Percentiles rank a stretch among this genome's conserved stretches.
Conservation (phyloP, 106 monocot species). For the Phalaenopsis aphrodite region DNA sequence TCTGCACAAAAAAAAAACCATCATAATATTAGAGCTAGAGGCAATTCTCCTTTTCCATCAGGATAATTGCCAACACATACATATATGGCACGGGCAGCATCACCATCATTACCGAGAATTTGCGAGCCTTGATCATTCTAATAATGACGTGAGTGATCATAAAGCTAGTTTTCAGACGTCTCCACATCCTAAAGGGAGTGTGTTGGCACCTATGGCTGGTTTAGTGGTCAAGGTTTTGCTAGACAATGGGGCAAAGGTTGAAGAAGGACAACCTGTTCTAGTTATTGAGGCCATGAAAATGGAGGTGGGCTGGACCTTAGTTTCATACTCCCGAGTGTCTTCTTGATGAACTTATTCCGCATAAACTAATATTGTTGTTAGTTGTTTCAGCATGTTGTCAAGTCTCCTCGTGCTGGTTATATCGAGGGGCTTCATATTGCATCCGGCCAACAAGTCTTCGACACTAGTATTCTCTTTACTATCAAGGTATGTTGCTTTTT, state of each 20-base stretch:
- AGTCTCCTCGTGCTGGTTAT: slow-evolving; percentile 64
- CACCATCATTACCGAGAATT: slow-evolving; percentile 70
- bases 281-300: slow-evolving; percentile 99
- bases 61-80: slow-evolving; percentile 69
- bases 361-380: not conserved
- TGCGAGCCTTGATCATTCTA: slow-evolving; percentile 22
- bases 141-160: slow-evolving; percentile 37
- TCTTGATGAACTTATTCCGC: not conserved
- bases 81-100: slow-evolving; percentile 81
- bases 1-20: not conserved
- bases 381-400: slow-evolving; percentile 78
- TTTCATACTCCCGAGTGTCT: not conserved
- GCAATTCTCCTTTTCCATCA: slow-evolving; percentile 12
- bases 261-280: slow-evolving; percentile 74
- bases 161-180: slow-evolving; percentile 23
- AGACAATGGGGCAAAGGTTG: slow-evolving; percentile 66
- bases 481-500: slow-evolving; percentile 48
- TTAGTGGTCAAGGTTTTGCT: slow-evolving; percentile 78
- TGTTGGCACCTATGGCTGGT: slow-evolving; percentile 96
- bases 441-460: slow-evolving; percentile 82
- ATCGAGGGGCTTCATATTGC: slow-evolving; percentile 59
- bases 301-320: slow-evolving; percentile 50
- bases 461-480: slow-evolving; percentile 68
- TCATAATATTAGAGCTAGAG: not conserved
- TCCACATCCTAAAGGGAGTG: slow-evolving; percentile 70